Evolutionary conservation across 2,329 filamentous ascomycete genomes (phyloP), one percentile per base, ranked within the genome.

Genomic region (Verticillium nonalfalfae): DNA sequence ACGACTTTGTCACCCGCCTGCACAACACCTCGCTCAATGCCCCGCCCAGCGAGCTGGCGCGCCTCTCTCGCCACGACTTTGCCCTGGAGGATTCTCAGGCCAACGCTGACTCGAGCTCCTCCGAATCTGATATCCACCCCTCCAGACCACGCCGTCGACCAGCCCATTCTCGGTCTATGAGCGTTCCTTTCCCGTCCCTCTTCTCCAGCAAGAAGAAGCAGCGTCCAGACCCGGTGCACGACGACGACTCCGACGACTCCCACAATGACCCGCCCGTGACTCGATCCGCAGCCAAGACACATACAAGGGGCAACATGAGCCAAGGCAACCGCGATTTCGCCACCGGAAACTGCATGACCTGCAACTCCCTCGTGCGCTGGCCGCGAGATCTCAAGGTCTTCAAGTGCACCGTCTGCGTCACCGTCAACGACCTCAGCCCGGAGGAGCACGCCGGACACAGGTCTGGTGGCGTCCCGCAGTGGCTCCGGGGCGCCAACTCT

Each of bases 291-390:
- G 57, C 65, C 60, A 71, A 71, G 59, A 69, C 69, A 58, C 70
- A 74, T 56, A 70, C 66, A 34, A 66, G 71, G 58, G 76, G 68
- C 73, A 79, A 68, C 56, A 68, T 65, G 52, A 68, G 60, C 54
- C 63, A 62, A 11, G 73, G 72, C 36, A 78, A 72, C 65, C 85
- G 81, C 66, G 85, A 91, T 66, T 85, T 89, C 69, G 79, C 81
- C 34, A 88, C 85, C 36, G 90, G 91, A 26, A 87, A 85, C 68
- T 97, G 93, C 72, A 93, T 94, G 85, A 93, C 92, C 38, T 97
- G 93, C 73, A 90, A 89, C 68, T 90, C 89, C 60, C 85, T 87
- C 61, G 88, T 96, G 66, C 84, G 89, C 61, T 96, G 92, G 88
- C 91, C 91, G 1, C 85, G 82, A 64, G 85, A 88, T 59, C 76